Evolutionary conservation across 1,284 basidiomycete genomes (phyloP), one percentile per base, ranked within the genome.

Genomic region (Pholiota adiposa): DNA sequence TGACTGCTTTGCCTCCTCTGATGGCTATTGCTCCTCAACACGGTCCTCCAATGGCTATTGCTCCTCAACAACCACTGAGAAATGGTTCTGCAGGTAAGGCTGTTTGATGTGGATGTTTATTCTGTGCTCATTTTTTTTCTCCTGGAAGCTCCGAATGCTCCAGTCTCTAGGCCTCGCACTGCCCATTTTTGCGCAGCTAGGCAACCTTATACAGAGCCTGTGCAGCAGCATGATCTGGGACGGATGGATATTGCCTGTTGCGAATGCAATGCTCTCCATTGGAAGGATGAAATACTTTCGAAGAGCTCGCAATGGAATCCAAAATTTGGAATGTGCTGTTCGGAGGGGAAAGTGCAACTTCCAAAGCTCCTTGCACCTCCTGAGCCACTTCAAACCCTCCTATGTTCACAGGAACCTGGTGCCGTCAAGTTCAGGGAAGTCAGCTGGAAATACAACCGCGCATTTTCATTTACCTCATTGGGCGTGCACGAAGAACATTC

Each of bases 401-500:
- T 64, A 1, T 57, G 65, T 23, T 16, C 54, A 11, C 44, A 40
- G 1, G 12, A 61, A 0, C 77, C 75, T 41, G 11, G 43, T 21
- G 55, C 63, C 48, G 16, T 58, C 59, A 9, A 67, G 4, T 60
- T 60, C 46, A 29, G 44, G 1, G 33, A 60, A 11, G 31, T 75
- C 0, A 75, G 78, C 18, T 43, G 52, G 1, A 66, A 75, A 48
- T 77, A 78, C 43, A 79, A 79, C 56, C 65, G 64, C 59, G 68
- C 76, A 0, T 52, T 79, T 23, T 70, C 75, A 1, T 79, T 80
- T 46, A 75, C 73, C 0, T 79, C 77, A n/a, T 34, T 78, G 0
- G 73, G 69, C 18, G 65, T 65, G 3, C 62, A 68, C 0, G 18
- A 71, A 4, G 67, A 75, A 19, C 4, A 64, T 11, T 16, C 36